phyloP scores from a whole-genome alignment of 2,329 filamentous ascomycete species.

The Ophiostoma quercus region DNA sequence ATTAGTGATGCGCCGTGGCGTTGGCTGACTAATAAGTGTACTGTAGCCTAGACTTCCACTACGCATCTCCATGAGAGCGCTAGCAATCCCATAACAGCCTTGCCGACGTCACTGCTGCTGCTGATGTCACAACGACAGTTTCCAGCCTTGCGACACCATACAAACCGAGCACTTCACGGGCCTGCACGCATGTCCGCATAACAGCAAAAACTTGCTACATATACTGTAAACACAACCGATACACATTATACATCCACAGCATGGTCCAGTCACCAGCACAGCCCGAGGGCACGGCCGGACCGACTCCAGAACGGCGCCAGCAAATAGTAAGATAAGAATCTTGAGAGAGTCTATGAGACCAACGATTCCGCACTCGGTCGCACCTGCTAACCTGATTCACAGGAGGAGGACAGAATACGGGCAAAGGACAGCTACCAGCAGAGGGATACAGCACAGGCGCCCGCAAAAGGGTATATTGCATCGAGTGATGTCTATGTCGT shows the following conservation, averaged over 20 bases:
- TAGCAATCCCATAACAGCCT: constrained; percentile 3
- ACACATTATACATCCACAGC: not conserved
- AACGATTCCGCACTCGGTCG: not conserved
- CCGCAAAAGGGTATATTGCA: constrained; percentile 65
- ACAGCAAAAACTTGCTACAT: not conserved
- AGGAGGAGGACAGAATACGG: constrained; percentile 20
- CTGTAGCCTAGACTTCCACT: not conserved
- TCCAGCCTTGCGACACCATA: not conserved
- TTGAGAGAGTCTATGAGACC: not conserved
- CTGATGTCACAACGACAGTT: not conserved
- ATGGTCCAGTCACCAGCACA: constrained; percentile 10
- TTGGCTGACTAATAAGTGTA: not conserved
- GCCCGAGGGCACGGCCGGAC: not conserved
- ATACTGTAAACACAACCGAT: not conserved
- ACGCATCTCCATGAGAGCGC: not conserved
- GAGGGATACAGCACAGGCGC: constrained; percentile 48
- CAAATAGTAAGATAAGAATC: constrained; percentile 1
- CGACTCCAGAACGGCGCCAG: not conserved
- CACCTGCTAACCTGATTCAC: no score
- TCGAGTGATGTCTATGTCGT: constrained; percentile 58
- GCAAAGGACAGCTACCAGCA: constrained; percentile 57
- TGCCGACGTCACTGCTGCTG: constrained; percentile 4
- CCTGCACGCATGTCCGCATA: not conserved
- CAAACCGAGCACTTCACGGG: not conserved
- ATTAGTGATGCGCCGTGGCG: not conserved